phyloP scores from a whole-genome alignment of 2,329 filamentous ascomycete genomes.

The Xylogone sp. region DNA sequence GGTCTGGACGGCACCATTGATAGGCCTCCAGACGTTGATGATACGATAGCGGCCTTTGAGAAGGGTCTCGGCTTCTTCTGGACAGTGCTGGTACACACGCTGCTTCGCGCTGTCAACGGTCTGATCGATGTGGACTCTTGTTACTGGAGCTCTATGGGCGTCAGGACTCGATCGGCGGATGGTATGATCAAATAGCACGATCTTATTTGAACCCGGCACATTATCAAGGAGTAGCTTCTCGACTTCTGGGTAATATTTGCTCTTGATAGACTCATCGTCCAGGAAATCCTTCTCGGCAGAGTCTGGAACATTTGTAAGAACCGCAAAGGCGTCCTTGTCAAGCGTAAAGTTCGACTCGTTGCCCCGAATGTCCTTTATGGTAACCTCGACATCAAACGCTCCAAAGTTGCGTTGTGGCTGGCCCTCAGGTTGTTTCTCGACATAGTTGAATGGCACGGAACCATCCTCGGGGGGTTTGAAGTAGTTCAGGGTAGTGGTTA shows the following conservation, averaged over 20 bases:
- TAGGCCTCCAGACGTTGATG: constrained; percentile 72
- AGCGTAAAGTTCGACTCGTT: constrained; percentile 62
- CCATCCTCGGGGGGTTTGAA: constrained; percentile 51
- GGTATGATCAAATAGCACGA: constrained; percentile 85
- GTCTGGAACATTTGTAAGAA: constrained; percentile 54
- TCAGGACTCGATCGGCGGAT: constrained; percentile 63
- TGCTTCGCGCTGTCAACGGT: constrained; percentile 61
- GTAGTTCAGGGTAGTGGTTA: constrained; percentile 47
- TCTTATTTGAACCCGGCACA: constrained; percentile 60
- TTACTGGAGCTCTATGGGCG: constrained; percentile 65
- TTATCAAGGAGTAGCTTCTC: constrained; percentile 65
- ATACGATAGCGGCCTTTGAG: constrained; percentile 71
- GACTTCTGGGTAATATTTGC: constrained; percentile 81
- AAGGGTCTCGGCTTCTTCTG: constrained; percentile 61
- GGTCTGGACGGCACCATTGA: constrained; percentile 27
- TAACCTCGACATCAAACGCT: constrained; percentile 22
- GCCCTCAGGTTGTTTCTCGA: constrained; percentile 34
- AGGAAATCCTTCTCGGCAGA: constrained; percentile 57
- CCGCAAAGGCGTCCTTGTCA: constrained; percentile 71
- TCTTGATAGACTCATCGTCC: constrained; percentile 65
- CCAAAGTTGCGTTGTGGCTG: constrained; percentile 25
- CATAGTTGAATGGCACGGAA: constrained; percentile 51
- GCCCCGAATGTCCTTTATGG: constrained; percentile 70
- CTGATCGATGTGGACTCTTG: constrained; percentile 78
- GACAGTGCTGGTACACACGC: constrained; percentile 66